These are phyloP conservation scores for Suhomyces vadensis DNA, from an alignment of 805 yeast species.

Conservation along the genomic window DNA sequence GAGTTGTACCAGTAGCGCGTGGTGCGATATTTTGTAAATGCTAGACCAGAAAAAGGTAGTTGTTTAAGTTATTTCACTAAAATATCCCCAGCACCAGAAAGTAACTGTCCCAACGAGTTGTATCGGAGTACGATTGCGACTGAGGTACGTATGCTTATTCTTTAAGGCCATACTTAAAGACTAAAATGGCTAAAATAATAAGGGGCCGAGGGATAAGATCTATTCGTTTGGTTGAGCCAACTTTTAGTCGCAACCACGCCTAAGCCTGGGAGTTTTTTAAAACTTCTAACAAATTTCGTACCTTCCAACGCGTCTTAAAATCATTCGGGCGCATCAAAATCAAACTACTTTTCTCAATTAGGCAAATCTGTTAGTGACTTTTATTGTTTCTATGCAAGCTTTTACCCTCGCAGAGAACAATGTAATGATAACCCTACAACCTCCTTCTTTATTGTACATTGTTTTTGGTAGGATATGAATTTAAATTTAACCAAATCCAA, in stretches of 20 bases:
- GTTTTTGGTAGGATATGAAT: not conserved
- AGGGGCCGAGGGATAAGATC: too few species aligned
- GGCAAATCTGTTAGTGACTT: constrained; percentile 1
- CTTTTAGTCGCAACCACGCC: not conserved
- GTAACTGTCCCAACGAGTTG: too few species aligned
- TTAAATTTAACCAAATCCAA: not conserved
- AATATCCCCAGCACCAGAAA: too few species aligned
- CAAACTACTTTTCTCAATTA: not conserved
- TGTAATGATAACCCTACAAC: not conserved
- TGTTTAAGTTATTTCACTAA: too few species aligned
- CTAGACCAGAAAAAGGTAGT: too few species aligned
- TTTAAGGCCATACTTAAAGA: too few species aligned
- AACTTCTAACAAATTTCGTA: not conserved
- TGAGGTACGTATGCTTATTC: too few species aligned
- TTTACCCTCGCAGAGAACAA: constrained; percentile 3
- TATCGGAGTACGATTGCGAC: too few species aligned
- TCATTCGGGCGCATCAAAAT: not conserved
- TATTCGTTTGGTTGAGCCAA: too few species aligned
- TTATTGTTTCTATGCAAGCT: not conserved
- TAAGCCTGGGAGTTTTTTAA: not conserved
- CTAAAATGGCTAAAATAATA: too few species aligned
- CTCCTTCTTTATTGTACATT: not conserved
- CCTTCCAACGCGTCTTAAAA: constrained; percentile 1
- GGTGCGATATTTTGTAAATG: too few species aligned
- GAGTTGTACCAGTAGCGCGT: too few species aligned